Conservation (phyloP, 2,329 filamentous ascomycete genomes). For the Endocalyx cinctus region DNA sequence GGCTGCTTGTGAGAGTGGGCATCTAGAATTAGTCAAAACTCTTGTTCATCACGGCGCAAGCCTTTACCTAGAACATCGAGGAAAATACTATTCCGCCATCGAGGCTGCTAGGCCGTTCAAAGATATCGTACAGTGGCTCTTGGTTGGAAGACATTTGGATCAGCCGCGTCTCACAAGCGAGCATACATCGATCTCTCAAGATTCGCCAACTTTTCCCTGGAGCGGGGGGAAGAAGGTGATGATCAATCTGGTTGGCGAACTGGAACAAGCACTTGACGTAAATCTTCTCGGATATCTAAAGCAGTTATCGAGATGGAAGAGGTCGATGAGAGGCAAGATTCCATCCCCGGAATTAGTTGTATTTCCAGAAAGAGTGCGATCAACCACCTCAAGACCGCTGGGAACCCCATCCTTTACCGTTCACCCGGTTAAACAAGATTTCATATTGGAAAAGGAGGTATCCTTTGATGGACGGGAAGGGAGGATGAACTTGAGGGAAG, state of each 20-base stretch:
- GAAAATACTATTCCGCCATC: not conserved
- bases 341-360: not conserved
- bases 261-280: no score
- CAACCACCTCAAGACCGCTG: not conserved
- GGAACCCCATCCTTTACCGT: no score
- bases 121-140: not conserved
- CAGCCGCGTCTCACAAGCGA: no score
- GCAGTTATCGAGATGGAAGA: not conserved
- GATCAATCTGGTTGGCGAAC: no score
- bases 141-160: not conserved
- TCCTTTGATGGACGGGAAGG: not conserved
- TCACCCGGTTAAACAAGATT: no score
- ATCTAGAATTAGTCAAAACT: not conserved
- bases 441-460: no score
- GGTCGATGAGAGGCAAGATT: not conserved
- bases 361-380: not conserved
- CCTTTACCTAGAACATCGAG: not conserved
- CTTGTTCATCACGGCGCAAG: slow-evolving; percentile 1
- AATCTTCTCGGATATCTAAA: no score
- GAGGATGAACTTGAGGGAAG: not conserved
- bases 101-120: not conserved
- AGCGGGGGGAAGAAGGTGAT: no score
- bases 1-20: no score
- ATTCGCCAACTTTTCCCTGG: no score
- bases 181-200: no score